Evolutionary conservation across 148 eudicot species (phyloP).

Genomic region (Rhododendron kiyosumense): DNA sequence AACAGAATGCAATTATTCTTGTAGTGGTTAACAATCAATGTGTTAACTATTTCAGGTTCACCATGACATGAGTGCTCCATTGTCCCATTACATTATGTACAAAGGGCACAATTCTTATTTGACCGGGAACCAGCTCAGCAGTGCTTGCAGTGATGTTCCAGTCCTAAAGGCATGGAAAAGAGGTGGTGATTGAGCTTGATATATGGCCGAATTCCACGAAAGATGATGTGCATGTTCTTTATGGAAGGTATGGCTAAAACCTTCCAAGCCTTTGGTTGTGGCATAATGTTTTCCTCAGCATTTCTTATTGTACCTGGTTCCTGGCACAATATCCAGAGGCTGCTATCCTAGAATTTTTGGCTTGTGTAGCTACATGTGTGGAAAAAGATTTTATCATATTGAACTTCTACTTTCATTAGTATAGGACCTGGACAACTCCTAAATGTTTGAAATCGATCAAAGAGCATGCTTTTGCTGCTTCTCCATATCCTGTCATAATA

Average conservation of each 20-base stretch:
- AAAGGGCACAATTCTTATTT: too few relatives aligned
- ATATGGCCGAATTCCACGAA: slow-evolving; percentile 59
- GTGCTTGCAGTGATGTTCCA: slow-evolving; percentile 75
- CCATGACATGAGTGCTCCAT: too few relatives aligned
- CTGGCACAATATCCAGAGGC: neutral
- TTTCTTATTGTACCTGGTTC: neutral
- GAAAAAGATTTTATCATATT: neutral
- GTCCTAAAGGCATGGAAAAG: slow-evolving; percentile 58
- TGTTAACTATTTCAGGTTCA: too few relatives aligned
- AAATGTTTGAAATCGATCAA: slow-evolving; percentile 68
- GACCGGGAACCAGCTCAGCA: slow-evolving; percentile 28
- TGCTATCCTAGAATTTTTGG: too few relatives aligned
- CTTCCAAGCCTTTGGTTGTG: neutral
- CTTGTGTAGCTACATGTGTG: neutral
- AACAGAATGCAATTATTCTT: too few relatives aligned
- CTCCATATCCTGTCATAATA: slow-evolving; percentile 74
- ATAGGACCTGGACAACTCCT: slow-evolving; percentile 81
- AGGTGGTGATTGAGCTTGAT: slow-evolving; percentile 87
- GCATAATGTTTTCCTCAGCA: neutral
- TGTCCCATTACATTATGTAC: too few relatives aligned
- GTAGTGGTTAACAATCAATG: too few relatives aligned
- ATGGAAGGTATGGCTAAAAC: too few relatives aligned
- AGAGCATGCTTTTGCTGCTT: slow-evolving; percentile 68
- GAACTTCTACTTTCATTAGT: neutral
- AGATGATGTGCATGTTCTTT: too few relatives aligned